These are phyloP conservation scores for Pyrenochaeta sp. DNA, from an alignment of 2,329 filamentous ascomycete species.

Conservation along the genomic window DNA sequence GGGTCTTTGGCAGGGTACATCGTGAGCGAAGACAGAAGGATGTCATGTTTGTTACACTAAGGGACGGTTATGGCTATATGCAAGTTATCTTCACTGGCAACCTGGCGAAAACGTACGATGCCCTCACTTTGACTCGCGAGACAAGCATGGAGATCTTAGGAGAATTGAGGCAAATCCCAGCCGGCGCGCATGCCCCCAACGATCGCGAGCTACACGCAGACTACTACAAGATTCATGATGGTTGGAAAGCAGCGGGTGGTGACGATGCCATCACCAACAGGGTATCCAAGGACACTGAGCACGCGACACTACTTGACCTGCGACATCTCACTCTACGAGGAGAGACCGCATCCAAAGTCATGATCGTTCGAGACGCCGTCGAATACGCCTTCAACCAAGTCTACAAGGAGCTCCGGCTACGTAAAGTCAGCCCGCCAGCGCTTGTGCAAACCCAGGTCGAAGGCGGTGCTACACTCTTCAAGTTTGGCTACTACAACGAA, in stretches of 20 bases:
- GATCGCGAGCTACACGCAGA: constrained; percentile 90
- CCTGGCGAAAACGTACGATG: constrained; percentile 90
- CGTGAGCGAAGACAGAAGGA: constrained; percentile 83
- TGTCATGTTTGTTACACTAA: constrained; percentile 84
- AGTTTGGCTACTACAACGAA: constrained; percentile 88
- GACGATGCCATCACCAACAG: constrained; percentile 92
- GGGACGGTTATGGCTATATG: constrained; percentile 83
- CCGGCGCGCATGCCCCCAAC: constrained; percentile 79
- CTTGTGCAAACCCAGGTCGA: constrained; percentile 96
- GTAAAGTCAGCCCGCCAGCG: constrained; percentile 87
- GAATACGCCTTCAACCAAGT: constrained; percentile 81
- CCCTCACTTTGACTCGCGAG: constrained; percentile 83
- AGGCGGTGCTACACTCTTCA: constrained; percentile 90
- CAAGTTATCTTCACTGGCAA: constrained; percentile 85
- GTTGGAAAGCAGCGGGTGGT: constrained; percentile 81
- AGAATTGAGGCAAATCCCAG: constrained; percentile 82
- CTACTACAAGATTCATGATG: constrained; percentile 75
- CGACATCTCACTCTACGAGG: constrained; percentile 86
- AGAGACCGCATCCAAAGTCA: constrained; percentile 82
- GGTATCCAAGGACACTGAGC: constrained; percentile 72
- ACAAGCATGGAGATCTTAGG: constrained; percentile 87
- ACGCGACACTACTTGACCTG: constrained; percentile 79
- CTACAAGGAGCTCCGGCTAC: constrained; percentile 78
- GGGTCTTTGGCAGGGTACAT: constrained; percentile 84
- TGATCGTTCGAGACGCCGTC: constrained; percentile 84